phyloP scores from a whole-genome alignment of 2,329 filamentous ascomycete genomes.

The Emericellopsis atlantica region DNA sequence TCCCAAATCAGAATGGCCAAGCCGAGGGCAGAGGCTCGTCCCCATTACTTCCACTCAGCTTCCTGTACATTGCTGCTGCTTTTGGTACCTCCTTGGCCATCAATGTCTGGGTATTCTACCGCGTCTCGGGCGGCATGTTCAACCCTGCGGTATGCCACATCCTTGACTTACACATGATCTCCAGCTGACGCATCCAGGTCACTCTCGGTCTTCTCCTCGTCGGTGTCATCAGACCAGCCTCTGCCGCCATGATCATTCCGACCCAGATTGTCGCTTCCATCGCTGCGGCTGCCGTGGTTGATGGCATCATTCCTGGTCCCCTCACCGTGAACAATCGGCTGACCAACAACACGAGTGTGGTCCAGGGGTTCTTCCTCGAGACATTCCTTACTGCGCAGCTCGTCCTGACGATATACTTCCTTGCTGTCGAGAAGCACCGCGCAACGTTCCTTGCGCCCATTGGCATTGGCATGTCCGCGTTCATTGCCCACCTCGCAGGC shows the following conservation, averaged over 20 bases:
- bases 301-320: constrained; percentile 43
- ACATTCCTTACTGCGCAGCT: constrained; percentile 53
- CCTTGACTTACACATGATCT: not conserved
- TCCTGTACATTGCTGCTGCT: constrained; percentile 36
- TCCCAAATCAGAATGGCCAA: constrained; percentile 1
- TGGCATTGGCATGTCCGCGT: constrained; percentile 59
- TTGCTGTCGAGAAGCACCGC: constrained; percentile 62
- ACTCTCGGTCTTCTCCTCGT: constrained; percentile 48
- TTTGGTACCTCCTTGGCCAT: constrained; percentile 38
- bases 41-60: constrained; percentile 15
- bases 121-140: constrained; percentile 38
- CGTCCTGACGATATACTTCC: constrained; percentile 53
- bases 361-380: constrained; percentile 53
- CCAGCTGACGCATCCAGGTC: constrained; percentile 15
- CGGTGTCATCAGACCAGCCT: constrained; percentile 39
- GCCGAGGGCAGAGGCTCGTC: constrained; percentile 2
- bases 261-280: constrained; percentile 48
- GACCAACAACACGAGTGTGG: constrained; percentile 32
- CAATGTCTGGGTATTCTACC: constrained; percentile 45
- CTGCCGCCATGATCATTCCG: constrained; percentile 35
- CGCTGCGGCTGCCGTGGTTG: constrained; percentile 42
- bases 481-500: constrained; percentile 38
- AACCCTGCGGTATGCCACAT: constrained; percentile 31
- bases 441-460: constrained; percentile 60
- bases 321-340: constrained; percentile 44